phyloP scores from a whole-genome alignment of 805 yeast species.

The baker's yeast (Saccharomyces cerevisiae) region DNA sequence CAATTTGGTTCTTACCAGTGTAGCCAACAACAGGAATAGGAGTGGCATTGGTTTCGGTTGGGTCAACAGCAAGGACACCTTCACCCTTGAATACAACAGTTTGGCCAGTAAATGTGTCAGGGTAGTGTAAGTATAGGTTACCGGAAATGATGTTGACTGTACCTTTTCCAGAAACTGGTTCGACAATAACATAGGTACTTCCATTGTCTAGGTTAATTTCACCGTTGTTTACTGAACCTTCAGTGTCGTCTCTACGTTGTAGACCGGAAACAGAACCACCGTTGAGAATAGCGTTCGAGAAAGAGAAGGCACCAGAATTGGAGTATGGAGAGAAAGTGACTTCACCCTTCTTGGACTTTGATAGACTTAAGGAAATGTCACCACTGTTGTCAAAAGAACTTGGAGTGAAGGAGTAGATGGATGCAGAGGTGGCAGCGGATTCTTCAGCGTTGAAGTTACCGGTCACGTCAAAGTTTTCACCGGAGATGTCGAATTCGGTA shows the following conservation, averaged over 20 bases:
- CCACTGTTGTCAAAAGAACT: conserved; percentile 1
- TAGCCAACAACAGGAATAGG: conserved; percentile 2
- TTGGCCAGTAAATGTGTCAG: conserved; percentile 3
- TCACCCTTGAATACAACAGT: conserved; percentile 1
- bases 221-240: conserved; percentile 2
- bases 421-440: conserved; percentile 1
- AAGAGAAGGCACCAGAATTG: conserved; percentile 2
- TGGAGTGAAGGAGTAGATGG: background rate
- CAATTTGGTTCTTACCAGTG: conserved; percentile 1
- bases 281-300: conserved; percentile 1
- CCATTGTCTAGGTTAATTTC: background rate
- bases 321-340: conserved; percentile 1
- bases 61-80: conserved; percentile 1
- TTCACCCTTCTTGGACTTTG: background rate
- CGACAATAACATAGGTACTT: conserved; percentile 1
- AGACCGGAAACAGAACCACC: background rate
- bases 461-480: background rate
- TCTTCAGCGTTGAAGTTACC: conserved; percentile 1
- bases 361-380: conserved; percentile 1
- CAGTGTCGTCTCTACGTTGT: background rate
- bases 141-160: conserved; percentile 1
- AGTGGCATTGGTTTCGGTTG: background rate
- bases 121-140: background rate
- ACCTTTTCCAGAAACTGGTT: conserved; percentile 1
- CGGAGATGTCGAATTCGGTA: background rate